These are phyloP conservation scores for Dactylellina drechsleri DNA, from an alignment of 2,329 filamentous ascomycete genomes.

Conservation along the genomic window DNA sequence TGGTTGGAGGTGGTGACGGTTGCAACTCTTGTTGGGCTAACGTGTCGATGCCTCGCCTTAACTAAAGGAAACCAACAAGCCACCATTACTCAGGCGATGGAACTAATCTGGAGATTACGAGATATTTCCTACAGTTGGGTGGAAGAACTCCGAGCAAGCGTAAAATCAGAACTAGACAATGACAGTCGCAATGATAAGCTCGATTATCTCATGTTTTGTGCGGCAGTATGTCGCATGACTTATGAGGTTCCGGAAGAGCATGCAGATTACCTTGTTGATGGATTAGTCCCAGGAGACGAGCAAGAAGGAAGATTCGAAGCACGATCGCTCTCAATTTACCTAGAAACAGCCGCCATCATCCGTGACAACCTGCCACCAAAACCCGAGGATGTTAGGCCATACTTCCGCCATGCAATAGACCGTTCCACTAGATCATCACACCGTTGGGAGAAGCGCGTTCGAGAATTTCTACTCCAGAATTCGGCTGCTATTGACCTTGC, in stretches of 20 bases:
- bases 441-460: constrained; percentile 55
- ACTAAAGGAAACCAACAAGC: constrained; percentile 31
- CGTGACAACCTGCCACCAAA: constrained; percentile 44
- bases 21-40: constrained; percentile 55
- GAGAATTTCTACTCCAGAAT: constrained; percentile 53
- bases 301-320: constrained; percentile 24
- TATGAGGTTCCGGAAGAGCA: constrained; percentile 57
- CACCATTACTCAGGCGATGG: constrained; percentile 31
- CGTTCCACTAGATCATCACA: constrained; percentile 36
- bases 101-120: constrained; percentile 51
- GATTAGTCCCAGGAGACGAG: constrained; percentile 2
- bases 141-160: constrained; percentile 34
- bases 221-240: constrained; percentile 56
- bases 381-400: constrained; percentile 56
- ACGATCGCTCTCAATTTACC: constrained; percentile 28
- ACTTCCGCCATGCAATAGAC: constrained; percentile 42
- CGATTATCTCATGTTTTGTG: constrained; percentile 47
- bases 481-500: constrained; percentile 57
- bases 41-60: constrained; percentile 54
- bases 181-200: constrained; percentile 38
- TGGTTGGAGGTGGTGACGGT: constrained; percentile 63
- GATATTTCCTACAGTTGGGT: constrained; percentile 55
- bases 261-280: constrained; percentile 29
- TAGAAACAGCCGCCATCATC: constrained; percentile 45
- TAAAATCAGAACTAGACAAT: constrained; percentile 32